phyloP scores from a whole-genome alignment of 257 asterid genomes.

The Solanum bulbocastanum region DNA sequence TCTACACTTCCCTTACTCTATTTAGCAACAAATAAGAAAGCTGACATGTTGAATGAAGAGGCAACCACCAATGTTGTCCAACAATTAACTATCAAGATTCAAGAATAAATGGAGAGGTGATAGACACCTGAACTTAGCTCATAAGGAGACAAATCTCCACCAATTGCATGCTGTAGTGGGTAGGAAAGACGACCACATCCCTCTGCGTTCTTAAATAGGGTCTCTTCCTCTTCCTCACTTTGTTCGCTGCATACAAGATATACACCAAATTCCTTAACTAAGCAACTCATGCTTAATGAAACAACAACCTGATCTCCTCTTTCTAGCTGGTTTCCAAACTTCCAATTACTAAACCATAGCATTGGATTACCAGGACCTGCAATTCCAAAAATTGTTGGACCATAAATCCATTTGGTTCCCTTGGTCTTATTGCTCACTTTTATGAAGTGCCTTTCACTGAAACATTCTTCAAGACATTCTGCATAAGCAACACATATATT shows the following conservation, averaged over 20 bases:
- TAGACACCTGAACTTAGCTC: not conserved
- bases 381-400: not conserved
- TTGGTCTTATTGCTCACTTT: slow-evolving; percentile 2
- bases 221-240: not conserved
- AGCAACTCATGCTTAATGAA: not conserved
- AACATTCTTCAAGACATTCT: not conserved
- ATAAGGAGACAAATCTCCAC: not conserved
- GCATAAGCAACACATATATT: not conserved
- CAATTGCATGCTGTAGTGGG: not conserved
- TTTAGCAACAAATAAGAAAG: not conserved
- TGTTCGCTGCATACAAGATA: not conserved
- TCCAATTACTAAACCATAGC: slow-evolving; percentile 11
- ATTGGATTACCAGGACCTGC: not conserved
- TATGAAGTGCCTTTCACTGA: not conserved
- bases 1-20: not conserved
- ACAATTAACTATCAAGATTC: not conserved
- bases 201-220: not conserved
- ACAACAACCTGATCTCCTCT: slow-evolving; percentile 2
- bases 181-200: not conserved
- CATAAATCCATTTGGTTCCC: slow-evolving; percentile 3
- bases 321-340: not conserved
- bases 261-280: not conserved
- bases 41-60: not conserved
- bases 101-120: slow-evolving; percentile 1
- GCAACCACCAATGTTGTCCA: not conserved